Conservation (phyloP, 2,329 filamentous ascomycete species). For the Colletotrichum truncatum region DNA sequence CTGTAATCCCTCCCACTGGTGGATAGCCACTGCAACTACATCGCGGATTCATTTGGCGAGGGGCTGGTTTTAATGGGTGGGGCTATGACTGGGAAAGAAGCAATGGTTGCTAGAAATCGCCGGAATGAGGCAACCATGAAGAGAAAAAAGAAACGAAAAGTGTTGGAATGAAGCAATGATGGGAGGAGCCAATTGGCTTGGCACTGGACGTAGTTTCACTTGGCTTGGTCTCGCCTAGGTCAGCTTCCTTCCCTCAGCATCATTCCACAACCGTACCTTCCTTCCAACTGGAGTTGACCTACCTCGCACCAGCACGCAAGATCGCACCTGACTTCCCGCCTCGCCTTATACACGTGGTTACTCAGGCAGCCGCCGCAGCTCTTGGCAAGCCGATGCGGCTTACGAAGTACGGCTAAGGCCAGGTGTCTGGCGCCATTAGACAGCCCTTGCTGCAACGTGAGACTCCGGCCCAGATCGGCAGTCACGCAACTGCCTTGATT, state of each 20-base stretch:
- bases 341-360: not conserved
- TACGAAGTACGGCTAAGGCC: not conserved
- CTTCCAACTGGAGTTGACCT: too few relatives aligned
- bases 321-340: not conserved
- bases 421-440: too few relatives aligned
- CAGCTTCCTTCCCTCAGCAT: not conserved
- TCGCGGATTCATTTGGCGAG: too few relatives aligned
- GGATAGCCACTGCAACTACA: too few relatives aligned
- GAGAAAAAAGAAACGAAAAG: not conserved
- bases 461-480: too few relatives aligned
- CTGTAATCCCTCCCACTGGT: not conserved
- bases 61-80: too few relatives aligned
- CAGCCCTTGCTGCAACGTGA: too few relatives aligned
- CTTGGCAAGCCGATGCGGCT: constrained; percentile 1
- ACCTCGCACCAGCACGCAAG: not conserved
- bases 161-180: not conserved
- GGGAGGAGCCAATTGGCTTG: not conserved
- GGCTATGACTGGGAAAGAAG: too few relatives aligned
- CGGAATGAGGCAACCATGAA: not conserved
- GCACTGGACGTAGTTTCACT: not conserved
- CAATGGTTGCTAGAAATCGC: not conserved
- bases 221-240: not conserved
- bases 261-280: too few relatives aligned
- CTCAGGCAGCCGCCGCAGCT: not conserved
- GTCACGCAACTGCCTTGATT: too few relatives aligned